Evolutionary conservation across 768 basidiomycete species (phyloP).

Genomic region (Chiua virens): DNA sequence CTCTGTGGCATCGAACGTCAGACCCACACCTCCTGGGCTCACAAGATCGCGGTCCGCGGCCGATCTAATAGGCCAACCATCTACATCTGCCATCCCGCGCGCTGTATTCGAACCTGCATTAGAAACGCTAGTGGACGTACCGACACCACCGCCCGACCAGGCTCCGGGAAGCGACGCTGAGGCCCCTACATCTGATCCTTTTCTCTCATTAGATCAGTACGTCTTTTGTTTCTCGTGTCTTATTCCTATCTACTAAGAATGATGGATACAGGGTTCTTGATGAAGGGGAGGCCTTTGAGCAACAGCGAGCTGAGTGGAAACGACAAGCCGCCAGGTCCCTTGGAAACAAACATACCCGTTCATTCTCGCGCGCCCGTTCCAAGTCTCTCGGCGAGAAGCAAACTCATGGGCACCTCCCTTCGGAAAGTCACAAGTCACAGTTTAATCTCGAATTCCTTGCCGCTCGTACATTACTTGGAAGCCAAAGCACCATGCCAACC

Average conservation of each 20-base stretch:
- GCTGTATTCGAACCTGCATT: slow-evolving; percentile 18
- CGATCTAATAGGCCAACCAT: slow-evolving; percentile 17
- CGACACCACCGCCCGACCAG: slow-evolving; percentile 1
- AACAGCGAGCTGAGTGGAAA: slow-evolving; percentile 68
- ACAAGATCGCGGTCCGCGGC: slow-evolving; percentile 22
- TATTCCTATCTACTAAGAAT: neutral
- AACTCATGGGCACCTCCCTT: slow-evolving; percentile 11
- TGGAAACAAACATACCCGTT: slow-evolving; percentile 62
- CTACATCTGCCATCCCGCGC: slow-evolving; percentile 1
- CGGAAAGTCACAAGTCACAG: slow-evolving; percentile 23
- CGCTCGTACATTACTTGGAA: slow-evolving; percentile 64
- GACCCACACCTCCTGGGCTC: slow-evolving; percentile 1
- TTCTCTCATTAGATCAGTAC: slow-evolving; percentile 53
- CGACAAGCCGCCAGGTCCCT: slow-evolving; percentile 60
- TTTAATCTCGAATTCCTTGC: slow-evolving; percentile 57
- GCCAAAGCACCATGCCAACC: slow-evolving; percentile 54
- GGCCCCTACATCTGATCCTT: slow-evolving; percentile 55
- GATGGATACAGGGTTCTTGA: slow-evolving; percentile 55
- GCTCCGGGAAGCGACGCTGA: slow-evolving; percentile 40
- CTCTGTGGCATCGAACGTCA: neutral
- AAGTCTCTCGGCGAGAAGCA: slow-evolving; percentile 28
- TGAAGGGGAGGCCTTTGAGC: slow-evolving; percentile 59
- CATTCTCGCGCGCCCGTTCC: slow-evolving; percentile 57
- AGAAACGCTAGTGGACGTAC: slow-evolving; percentile 17
- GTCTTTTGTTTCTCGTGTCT: slow-evolving; percentile 12